Evolutionary conservation across 2,329 filamentous ascomycete species (phyloP), one percentile per base, ranked within the genome.

Genomic region (Tetracladium maxilliforme): DNA sequence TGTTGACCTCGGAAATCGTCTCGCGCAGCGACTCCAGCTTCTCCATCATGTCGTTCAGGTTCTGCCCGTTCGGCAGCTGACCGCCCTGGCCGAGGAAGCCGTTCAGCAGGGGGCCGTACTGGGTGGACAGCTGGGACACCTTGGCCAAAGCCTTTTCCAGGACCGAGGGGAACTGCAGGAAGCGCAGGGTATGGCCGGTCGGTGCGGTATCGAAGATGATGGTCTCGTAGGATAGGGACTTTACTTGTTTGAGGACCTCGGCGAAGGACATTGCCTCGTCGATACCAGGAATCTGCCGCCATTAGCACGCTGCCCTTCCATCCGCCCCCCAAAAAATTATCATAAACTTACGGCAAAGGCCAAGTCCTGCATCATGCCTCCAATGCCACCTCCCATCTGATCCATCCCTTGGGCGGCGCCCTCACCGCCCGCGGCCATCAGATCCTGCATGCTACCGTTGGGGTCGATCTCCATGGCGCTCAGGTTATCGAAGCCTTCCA

Each of bases 261-360:
- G 90, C 90, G 48, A 98, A 98, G 29, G 86, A 94, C 90, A 98
- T 98, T 51, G 90, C 90, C 56, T 98, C 90, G 49, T 98, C 90
- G 34, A 98, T 92, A 56, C 90, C 90, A 11, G 90, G 90, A 34
- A 98, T 98, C 82, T 92, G 40, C 9, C n/a, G n/a, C 18, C 10
- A 26, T 38, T 21, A 34, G 24, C 14, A 7, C 17, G 18, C 16
- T 10, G 9, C 5, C 6, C 23, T 13, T 20, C 14, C 23, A 8
- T 26, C 19, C n/a, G 21, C n/a, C 6, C 6, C 11, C 14, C 25
- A 11, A n/a, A 22, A 13, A 16, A 26, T 13, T 7, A 27, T 21
- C 21, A 19, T 30, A 19, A 12, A 57, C 75, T 33, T 56, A 92
- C 84, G 37, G 82, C 86, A 54, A 95, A 94, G 1, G 90, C 90